phyloP scores from a whole-genome alignment of 1,139 yeast genomes.

The Hyphopichia fennica region DNA sequence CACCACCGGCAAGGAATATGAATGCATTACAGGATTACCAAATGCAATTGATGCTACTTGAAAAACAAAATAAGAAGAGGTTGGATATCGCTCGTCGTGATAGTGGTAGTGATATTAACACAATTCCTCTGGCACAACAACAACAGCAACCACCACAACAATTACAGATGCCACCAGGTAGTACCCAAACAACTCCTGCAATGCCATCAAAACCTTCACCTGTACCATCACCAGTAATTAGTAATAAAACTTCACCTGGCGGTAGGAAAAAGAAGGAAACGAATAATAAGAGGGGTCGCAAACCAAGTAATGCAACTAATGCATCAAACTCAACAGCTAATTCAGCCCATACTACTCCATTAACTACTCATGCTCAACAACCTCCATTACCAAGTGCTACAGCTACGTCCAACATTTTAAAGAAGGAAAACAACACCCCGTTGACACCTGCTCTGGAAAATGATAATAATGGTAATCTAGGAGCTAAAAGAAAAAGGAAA shows the following conservation, averaged over 20 bases:
- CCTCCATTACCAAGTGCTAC: background rate
- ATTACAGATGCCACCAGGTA: constrained; percentile 12
- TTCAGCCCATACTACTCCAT: constrained; percentile 14
- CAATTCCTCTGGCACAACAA: constrained; percentile 1
- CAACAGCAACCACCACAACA: constrained; percentile 8
- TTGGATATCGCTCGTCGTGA: constrained; percentile 49
- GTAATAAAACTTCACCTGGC: constrained; percentile 38
- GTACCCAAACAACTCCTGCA: constrained; percentile 1
- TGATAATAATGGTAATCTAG: constrained; percentile 17
- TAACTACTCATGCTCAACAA: constrained; percentile 9
- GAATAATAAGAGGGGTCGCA: constrained; percentile 34
- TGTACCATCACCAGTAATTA: constrained; percentile 32
- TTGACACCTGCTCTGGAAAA: constrained; percentile 46
- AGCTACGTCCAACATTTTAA: constrained; percentile 8
- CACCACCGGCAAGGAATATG: constrained; percentile 24
- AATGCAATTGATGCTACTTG: constrained; percentile 69
- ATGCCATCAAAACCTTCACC: constrained; percentile 26
- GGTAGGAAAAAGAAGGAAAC: constrained; percentile 28
- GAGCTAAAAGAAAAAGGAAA: constrained; percentile 27
- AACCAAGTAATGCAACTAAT: constrained; percentile 25
- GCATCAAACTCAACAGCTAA: constrained; percentile 12
- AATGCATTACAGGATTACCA: constrained; percentile 70
- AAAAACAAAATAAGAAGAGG: constrained; percentile 68
- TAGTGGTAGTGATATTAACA: constrained; percentile 24
- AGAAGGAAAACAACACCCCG: constrained; percentile 42